These are phyloP conservation scores for Selaginella moellendorffii DNA, from an alignment of 75 land plant genomes.

Conservation along the genomic window DNA sequence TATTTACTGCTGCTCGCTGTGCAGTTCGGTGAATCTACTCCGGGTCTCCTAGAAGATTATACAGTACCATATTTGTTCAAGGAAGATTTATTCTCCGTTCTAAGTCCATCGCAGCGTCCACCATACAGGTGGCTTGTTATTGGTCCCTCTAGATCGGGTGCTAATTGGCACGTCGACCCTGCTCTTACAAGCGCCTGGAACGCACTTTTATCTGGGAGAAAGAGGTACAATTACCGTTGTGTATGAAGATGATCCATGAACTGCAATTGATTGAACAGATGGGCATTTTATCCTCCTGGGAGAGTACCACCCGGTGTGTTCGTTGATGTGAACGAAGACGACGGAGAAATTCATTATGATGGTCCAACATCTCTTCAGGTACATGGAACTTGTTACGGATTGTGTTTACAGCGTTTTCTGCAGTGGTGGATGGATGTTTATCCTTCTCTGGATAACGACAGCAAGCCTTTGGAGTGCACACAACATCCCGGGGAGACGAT, in stretches of 20 bases:
- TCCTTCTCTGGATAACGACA: slow-evolving; percentile 63
- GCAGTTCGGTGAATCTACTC: slow-evolving; percentile 92
- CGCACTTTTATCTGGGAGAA: slow-evolving; percentile 74
- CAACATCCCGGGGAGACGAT: slow-evolving; percentile 96
- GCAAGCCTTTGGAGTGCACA: slow-evolving; percentile 87
- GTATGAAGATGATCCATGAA: too few relatives aligned
- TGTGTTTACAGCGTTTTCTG: too few relatives aligned
- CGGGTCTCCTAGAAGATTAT: slow-evolving; percentile 66
- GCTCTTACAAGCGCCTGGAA: slow-evolving; percentile 99
- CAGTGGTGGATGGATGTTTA: slow-evolving; percentile 99
- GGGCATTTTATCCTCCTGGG: slow-evolving; percentile 99
- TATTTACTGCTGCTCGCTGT: background rate
- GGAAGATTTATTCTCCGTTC: slow-evolving; percentile 72
- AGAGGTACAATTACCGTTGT: too few relatives aligned
- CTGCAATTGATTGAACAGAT: slow-evolving; percentile 47
- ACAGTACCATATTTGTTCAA: slow-evolving; percentile 68
- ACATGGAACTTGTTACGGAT: background rate
- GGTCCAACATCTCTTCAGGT: slow-evolving; percentile 92
- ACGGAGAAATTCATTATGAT: slow-evolving; percentile 88
- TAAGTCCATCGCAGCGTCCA: slow-evolving; percentile 58
- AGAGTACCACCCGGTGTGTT: slow-evolving; percentile 83
- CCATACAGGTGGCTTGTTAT: slow-evolving; percentile 91
- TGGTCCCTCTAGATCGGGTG: slow-evolving; percentile 96
- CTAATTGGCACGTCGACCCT: slow-evolving; percentile 99
- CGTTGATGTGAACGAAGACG: slow-evolving; percentile 90